Conservation (phyloP, 2,329 filamentous ascomycete species). For the Aspergillus sojae region DNA sequence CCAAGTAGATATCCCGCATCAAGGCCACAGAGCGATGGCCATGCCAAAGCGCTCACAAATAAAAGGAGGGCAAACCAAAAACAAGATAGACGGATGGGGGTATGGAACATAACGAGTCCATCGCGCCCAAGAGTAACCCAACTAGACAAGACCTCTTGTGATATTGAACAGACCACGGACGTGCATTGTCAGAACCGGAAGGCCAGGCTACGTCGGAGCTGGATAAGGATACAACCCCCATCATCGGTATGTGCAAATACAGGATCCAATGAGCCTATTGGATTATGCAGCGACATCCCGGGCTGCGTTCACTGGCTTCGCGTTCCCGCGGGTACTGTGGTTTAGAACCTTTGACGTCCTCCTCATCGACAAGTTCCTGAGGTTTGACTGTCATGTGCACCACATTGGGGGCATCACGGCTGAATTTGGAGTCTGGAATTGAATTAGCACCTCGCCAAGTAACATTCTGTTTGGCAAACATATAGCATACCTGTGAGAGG, state of each 20-base stretch:
- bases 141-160: neutral
- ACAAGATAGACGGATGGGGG: neutral
- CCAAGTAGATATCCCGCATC: conserved; percentile 16
- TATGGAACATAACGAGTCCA: neutral
- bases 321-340: conserved; percentile 50
- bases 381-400: conserved; percentile 95
- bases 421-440: conserved; percentile 75
- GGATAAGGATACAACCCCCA: neutral
- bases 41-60: conserved; percentile 4
- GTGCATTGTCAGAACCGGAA: neutral
- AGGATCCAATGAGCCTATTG: conserved; percentile 43
- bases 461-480: neutral
- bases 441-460: neutral
- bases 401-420: conserved; percentile 73
- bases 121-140: neutral
- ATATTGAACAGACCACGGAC: neutral
- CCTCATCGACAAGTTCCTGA: conserved; percentile 79
- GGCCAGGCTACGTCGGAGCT: neutral
- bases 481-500: conserved; percentile 72
- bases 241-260: conserved; percentile 2
- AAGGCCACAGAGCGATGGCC: conserved; percentile 5
- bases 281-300: conserved; percentile 67
- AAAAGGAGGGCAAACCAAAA: neutral
- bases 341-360: conserved; percentile 71
- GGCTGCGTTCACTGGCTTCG: conserved; percentile 59